A percentile compares a stretch with the other conserved stretches of the same genome.
Evolutionary conservation across 176 grass and related monocot genomes (phyloP).

Genomic region (Rhynchospora pubera): DNA sequence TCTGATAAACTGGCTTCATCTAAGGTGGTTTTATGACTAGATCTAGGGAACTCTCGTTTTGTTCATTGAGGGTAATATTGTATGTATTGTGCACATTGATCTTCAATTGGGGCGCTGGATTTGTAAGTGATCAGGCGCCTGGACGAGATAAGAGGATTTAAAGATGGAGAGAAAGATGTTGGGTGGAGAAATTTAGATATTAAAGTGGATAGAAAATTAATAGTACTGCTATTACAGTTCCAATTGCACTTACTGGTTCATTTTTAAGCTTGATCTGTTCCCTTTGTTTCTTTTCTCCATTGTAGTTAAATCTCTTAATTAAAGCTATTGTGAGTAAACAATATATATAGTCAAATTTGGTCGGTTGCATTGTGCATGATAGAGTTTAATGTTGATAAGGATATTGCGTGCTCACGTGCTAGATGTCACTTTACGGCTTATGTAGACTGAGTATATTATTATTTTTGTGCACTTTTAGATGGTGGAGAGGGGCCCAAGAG

Average conservation of each 20-base stretch:
- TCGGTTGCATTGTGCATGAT: not conserved
- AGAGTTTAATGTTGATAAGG: not conserved
- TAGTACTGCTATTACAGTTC: not conserved
- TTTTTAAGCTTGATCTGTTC: not conserved
- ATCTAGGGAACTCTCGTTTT: not conserved
- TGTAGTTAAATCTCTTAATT: not conserved
- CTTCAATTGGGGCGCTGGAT: not conserved
- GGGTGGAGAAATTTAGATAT: not conserved
- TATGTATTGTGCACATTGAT: not conserved
- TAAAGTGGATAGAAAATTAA: not conserved
- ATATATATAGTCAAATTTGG: not conserved
- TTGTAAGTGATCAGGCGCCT: conserved; percentile 5
- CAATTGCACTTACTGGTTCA: not conserved
- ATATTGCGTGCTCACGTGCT: not conserved
- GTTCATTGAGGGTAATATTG: not conserved
- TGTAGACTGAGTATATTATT: not conserved
- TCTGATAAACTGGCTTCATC: not conserved
- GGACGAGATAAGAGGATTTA: not conserved
- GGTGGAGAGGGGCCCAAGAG: conserved; percentile 26
- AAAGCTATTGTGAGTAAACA: not conserved
- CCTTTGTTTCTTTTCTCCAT: not conserved
- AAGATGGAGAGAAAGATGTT: not conserved
- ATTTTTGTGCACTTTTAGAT: conserved; percentile 7
- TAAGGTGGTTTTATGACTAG: not conserved
- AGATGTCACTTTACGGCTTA: not conserved